These are phyloP conservation scores for Nakazawaea holstii DNA, from an alignment of 805 yeast species.

Conservation along the genomic window DNA sequence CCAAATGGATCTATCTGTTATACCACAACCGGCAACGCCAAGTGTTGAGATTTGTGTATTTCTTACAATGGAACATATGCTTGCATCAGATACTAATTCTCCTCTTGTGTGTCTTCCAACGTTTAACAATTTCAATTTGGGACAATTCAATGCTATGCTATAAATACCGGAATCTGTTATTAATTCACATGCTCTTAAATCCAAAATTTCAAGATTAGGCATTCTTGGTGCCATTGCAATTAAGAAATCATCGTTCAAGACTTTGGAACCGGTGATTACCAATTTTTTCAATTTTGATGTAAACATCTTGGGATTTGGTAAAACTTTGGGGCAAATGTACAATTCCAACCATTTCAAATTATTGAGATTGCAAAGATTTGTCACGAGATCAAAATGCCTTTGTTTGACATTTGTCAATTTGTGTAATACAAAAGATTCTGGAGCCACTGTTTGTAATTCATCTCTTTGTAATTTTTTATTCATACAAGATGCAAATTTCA, in stretches of 20 bases:
- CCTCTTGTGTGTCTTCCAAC: conserved; percentile 76
- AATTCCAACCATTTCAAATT: conserved; percentile 67
- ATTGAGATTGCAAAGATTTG: conserved; percentile 35
- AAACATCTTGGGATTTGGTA: conserved; percentile 49
- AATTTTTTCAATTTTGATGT: conserved; percentile 36
- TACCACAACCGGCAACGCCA: conserved; percentile 85
- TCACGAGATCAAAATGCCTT: conserved; percentile 43
- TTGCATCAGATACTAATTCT: conserved; percentile 62
- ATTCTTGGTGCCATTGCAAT: conserved; percentile 46
- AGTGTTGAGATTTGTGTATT: conserved; percentile 60
- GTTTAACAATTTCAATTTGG: conserved; percentile 52
- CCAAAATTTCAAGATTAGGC: conserved; percentile 58
- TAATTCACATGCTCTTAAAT: conserved; percentile 77
- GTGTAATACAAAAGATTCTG: conserved; percentile 54
- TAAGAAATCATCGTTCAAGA: conserved; percentile 56
- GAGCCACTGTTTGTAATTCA: conserved; percentile 9
- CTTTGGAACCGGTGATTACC: conserved; percentile 66
- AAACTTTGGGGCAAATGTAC: conserved; percentile 71
- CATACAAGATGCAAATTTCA: conserved; percentile 26
- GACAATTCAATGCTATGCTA: conserved; percentile 59
- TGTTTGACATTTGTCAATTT: conserved; percentile 55
- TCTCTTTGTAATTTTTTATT: conserved; percentile 1
- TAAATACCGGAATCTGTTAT: conserved; percentile 74
- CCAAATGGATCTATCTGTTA: conserved; percentile 78
- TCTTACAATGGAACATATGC: conserved; percentile 51